Evolutionary conservation across 306 rosid genomes (phyloP).

Genomic region (Cicer chorassanicum): DNA sequence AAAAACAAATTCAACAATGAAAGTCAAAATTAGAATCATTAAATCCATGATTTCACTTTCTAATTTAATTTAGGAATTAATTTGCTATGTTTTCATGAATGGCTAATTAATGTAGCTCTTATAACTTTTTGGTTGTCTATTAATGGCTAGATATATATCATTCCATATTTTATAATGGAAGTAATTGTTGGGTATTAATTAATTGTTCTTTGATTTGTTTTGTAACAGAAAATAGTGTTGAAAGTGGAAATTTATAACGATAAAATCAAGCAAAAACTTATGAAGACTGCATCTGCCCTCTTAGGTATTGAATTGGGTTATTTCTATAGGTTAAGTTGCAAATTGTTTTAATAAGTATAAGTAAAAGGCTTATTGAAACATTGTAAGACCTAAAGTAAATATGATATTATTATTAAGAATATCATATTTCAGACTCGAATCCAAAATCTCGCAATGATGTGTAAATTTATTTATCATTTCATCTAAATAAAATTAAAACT

Average conservation of each 20-base stretch:
- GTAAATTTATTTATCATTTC: no score
- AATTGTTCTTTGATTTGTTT: neutral
- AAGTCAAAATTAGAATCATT: neutral
- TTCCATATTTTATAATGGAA: no score
- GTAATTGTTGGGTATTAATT: neutral
- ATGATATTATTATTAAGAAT: no score
- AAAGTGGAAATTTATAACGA: neutral
- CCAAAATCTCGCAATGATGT: no score
- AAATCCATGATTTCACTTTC: neutral
- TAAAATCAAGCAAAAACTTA: constrained; percentile 13
- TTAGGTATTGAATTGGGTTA: neutral
- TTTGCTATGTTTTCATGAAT: neutral
- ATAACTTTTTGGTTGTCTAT: no score
- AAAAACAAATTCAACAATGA: neutral
- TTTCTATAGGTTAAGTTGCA: no score
- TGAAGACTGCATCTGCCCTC: constrained; percentile 6
- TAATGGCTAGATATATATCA: no score
- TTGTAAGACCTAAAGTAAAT: no score
- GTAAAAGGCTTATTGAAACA: no score
- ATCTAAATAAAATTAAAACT: no score
- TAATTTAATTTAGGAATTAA: neutral
- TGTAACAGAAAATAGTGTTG: constrained; percentile 6
- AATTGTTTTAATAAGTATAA: no score
- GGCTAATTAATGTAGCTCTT: neutral
- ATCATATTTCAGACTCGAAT: no score